Evolutionary conservation across 1,139 yeast genomes (phyloP), one percentile per base, ranked within the genome.

Genomic region (Sporopachydermia cereana): DNA sequence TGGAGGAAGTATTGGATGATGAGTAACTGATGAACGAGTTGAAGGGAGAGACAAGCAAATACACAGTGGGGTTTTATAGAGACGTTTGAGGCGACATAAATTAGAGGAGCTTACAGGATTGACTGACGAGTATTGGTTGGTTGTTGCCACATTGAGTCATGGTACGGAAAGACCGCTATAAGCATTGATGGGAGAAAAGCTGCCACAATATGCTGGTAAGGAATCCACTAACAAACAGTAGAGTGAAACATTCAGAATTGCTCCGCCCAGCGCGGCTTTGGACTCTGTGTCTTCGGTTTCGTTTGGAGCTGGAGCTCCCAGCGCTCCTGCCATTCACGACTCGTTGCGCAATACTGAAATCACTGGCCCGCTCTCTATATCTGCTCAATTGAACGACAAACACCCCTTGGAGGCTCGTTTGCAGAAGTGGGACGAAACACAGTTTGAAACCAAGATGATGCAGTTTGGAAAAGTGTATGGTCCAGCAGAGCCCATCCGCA

Each of bases 401-500:
- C 98, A 91, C 62, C 97, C 97, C 4, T 69, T 91, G 52, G 94
- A 91, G 59, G 57, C 74, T 12, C 76, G 96, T 54, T 64, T 91
- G 41, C 64, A 67, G 47, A 72, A 78, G 55, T 91, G 97, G 97
- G 93, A 88, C 24, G 70, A 71, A 47, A 80, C 84, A 7, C 91
- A 85, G 58, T 72, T 72, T 43, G 78, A 78, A 41, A 68, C 83
- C 52, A 77, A 79, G 56, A 59, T 88, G 68, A 94, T 88, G 59
- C 77, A 78, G 47, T 80, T 84, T 63, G 76, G 95, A 58, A 76
- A 94, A 52, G 67, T 85, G 23, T 88, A 83, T 62, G 98, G 98
- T 24, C 82, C 94, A 43, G 96, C 94, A 12, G 97, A 85, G 57
- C 95, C 97, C 4, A 79, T 91, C 54, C 81, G 86, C 61, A 76